A percentile compares a stretch with the other conserved stretches of the same genome.
These are phyloP conservation scores for Fusarium siculi DNA, from an alignment of 2,329 filamentous ascomycete species.

Conservation along the genomic window DNA sequence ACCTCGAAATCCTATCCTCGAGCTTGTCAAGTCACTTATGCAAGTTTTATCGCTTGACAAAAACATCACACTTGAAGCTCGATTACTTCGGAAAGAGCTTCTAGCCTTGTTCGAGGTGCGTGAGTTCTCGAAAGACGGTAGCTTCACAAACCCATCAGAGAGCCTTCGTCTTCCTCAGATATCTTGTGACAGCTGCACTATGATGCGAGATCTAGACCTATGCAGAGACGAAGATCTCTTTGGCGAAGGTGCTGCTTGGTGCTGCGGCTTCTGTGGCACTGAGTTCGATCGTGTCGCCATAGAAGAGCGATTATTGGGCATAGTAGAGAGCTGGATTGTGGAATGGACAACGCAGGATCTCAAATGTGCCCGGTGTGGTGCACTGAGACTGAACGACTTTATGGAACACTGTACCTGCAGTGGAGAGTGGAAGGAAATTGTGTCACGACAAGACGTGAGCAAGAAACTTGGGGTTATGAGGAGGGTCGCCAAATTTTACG, in stretches of 20 bases:
- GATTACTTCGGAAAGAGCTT: conserved; percentile 88
- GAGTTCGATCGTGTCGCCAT: conserved; percentile 82
- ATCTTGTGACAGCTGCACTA: conserved; percentile 90
- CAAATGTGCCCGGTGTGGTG: conserved; percentile 77
- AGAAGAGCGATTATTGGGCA: conserved; percentile 83
- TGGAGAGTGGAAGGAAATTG: conserved; percentile 81
- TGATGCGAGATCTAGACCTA: conserved; percentile 88
- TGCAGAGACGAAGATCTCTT: conserved; percentile 89
- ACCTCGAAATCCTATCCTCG: conserved; percentile 76
- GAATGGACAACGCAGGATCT: conserved; percentile 92
- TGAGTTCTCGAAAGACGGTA: conserved; percentile 90
- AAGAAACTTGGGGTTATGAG: conserved; percentile 75
- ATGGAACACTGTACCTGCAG: conserved; percentile 97
- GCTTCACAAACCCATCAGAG: conserved; percentile 86
- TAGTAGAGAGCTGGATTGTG: conserved; percentile 78
- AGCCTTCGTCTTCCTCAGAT: conserved; percentile 78
- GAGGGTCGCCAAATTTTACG: conserved; percentile 82
- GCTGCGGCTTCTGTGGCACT: conserved; percentile 78
- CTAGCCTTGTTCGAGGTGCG: conserved; percentile 91
- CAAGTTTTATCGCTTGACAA: conserved; percentile 92
- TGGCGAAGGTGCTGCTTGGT: conserved; percentile 67
- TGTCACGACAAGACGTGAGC: conserved; percentile 73
- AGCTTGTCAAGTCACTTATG: conserved; percentile 92
- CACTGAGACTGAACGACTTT: conserved; percentile 88
- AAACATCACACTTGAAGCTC: conserved; percentile 87